Evolutionary conservation across 208 protist genomes (phyloP).

Genomic region (Leishmania lainsoni): DNA sequence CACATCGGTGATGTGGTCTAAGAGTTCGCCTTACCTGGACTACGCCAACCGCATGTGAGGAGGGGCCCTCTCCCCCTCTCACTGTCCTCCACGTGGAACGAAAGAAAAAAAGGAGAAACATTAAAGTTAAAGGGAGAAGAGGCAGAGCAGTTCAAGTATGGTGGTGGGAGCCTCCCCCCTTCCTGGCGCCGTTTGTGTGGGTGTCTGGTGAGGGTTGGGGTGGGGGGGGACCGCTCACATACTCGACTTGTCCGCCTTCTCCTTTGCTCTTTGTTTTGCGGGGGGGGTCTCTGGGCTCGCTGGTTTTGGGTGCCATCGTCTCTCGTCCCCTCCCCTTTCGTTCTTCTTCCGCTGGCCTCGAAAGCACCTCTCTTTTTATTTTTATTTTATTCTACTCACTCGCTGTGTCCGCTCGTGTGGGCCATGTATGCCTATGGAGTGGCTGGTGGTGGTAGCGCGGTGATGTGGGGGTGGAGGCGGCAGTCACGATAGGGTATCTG

Average conservation of each 20-base stretch:
- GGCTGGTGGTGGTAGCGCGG: background rate
- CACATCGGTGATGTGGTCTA: conserved; percentile 83
- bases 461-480: background rate
- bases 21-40: conserved; percentile 73
- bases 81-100: background rate
- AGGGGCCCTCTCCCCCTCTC: background rate
- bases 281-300: background rate
- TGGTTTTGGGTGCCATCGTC: too few species aligned
- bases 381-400: background rate
- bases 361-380: background rate
- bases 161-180: background rate
- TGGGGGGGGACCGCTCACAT: background rate
- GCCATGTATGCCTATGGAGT: background rate
- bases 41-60: conserved; percentile 70
- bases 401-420: background rate
- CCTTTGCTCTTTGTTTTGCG: background rate
- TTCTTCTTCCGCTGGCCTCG: background rate
- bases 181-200: background rate
- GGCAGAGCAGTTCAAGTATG: background rate
- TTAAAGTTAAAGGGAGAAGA: background rate
- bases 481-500: background rate
- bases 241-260: background rate
- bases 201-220: background rate
- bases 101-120: conserved; percentile 10
- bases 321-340: too few species aligned